Base-by-base conservation (phyloP, 208 protist genomes). In the Crithidia expoeki region DNA sequence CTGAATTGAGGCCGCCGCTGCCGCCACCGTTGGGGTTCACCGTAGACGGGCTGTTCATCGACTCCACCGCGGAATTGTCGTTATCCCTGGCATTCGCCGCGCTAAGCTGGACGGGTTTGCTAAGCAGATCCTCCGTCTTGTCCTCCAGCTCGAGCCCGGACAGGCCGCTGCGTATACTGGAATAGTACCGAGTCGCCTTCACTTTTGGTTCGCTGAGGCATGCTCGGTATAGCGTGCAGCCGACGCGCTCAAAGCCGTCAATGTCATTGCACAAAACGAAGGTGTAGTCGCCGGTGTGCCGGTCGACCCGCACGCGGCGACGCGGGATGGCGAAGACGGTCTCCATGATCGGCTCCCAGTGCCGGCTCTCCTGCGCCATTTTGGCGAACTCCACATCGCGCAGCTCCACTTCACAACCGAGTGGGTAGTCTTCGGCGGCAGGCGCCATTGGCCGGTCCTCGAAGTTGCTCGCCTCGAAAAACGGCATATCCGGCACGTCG, bases 311-410 rank as follows among this genome's bases (percentile, higher is more conserved):
- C n/a, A 93, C 91, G 19, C 80, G 74, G 30, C 88, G 86, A 11
- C 83, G 81, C 23, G 76, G 79, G 12, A 79, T 70, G 28, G 78
- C 69, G 47, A 96, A 96, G 44, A 96, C 49, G 9, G 76, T 47
- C 21, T 94, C 91, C 77, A 94, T 88, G 32, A 93, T 83, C 9
- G 83, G 79, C 64, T 93, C 86, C 87, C 88, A 96, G 61, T 88
- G 65, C 19, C 71, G 53, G n/a, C 67, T 59, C 42, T 86, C 85
- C 60, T 94, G 89, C 4, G 89, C 89, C 1, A 86, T 52, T 36
- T 76, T 76, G 10, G 91, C 91, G 21, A 80, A 84, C 34, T 89
- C 88, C 16, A 88, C 71, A 63, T 94, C 91, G 11, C 83, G 81
- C 42, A 96, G 80, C 61, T 93, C 86, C 40, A 94, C 91, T 47